These are phyloP conservation scores for Trichoderma aggressivum DNA, from an alignment of 2,329 filamentous ascomycete genomes.

Conservation along the genomic window DNA sequence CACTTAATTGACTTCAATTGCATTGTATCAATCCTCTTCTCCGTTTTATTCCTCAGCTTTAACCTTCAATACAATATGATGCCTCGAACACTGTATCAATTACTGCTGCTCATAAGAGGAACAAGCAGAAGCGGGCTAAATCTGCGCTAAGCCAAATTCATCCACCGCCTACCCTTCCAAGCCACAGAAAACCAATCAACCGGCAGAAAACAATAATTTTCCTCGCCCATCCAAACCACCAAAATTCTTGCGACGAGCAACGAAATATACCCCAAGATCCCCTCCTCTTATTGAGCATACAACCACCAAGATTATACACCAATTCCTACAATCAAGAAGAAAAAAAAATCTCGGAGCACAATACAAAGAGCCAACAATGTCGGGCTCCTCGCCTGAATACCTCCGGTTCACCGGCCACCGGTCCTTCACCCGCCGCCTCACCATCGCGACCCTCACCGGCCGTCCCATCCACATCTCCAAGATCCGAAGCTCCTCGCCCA, in stretches of 20 bases:
- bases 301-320: neutral
- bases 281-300: neutral
- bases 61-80: neutral
- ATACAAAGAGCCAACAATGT: constrained; percentile 25
- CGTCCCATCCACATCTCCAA: constrained; percentile 86
- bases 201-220: constrained; percentile 19
- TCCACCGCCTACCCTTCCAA: constrained; percentile 17
- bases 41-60: neutral
- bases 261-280: neutral
- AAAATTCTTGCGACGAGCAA: constrained; percentile 8
- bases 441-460: constrained; percentile 88
- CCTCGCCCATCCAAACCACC: constrained; percentile 4
- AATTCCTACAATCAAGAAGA: neutral
- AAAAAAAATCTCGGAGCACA: neutral
- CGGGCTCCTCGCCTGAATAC: constrained; percentile 48
- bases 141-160: neutral
- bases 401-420: constrained; percentile 81
- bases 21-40: neutral
- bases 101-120: neutral
- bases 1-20: neutral
- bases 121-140: neutral
- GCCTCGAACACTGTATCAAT: neutral
- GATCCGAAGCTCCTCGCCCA: constrained; percentile 83
- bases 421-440: constrained; percentile 76
- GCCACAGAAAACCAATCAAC: constrained; percentile 9